Base-by-base conservation (phyloP, 805 yeast genomes). In the Candida maris region DNA sequence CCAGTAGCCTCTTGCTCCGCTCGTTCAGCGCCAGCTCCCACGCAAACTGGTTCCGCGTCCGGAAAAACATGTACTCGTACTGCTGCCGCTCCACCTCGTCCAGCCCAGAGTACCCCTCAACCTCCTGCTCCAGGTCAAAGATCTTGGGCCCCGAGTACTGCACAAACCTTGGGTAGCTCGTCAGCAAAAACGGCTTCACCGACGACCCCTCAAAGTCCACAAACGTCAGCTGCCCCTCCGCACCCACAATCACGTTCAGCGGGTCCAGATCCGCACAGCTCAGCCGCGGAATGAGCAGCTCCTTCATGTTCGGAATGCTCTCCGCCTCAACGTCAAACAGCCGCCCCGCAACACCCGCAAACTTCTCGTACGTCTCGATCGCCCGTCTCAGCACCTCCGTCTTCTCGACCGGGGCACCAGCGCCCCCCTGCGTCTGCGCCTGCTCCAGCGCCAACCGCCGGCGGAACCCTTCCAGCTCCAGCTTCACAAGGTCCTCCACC, bases 181-280 rank as follows among this genome's bases (percentile, higher is more conserved):
- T 81, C 47, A 86, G 73, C 33, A 86, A 67, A 52, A 84, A 84
- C 32, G 98, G 97, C 57, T 85, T 84, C 45, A 87, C 77, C 13
- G 79, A 60, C 8, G 89, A 61, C 49, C 82, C 80, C 64, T 93
- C 97, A 56, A 89, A 82, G 62, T 91, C 98, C 36, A 88, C 55
- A 44, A 88, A 77, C 51, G 70, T 74, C 14, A 67, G 65, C 6
- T 57, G 60, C n/a, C 54, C 41, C 27, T 69, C 64, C n/a, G 61
- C 31, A 16, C 31, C 61, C 17, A 71, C 57, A 30, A 88, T 67
- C 6, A 86, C 85, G 56, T 91, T 91, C 75, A 89, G 70, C 16
- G 98, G 97, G 58, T 87, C 94, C 47, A 93, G 64, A 58, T 93
- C 97, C 4, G 96, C 91, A 45, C 79, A 71, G 46, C 66, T 75